Conservation (phyloP, 1,139 yeast genomes). For the Yamadazyma songkhlaensis region DNA sequence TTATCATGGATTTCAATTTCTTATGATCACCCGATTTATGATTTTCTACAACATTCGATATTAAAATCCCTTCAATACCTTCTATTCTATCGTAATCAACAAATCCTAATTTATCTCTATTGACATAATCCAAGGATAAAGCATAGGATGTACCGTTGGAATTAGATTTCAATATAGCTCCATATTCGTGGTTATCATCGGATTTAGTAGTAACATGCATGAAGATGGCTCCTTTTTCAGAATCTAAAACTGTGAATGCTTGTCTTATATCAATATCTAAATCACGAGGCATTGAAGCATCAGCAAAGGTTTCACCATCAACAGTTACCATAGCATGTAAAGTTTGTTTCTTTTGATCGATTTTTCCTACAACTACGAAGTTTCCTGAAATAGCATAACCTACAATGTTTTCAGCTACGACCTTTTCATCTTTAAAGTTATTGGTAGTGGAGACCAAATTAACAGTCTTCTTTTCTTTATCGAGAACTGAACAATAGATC, state of each 20-base stretch:
- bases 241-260: constrained; percentile 83
- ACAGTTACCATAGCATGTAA: constrained; percentile 72
- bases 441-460: constrained; percentile 27
- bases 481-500: constrained; percentile 59
- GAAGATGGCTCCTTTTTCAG: constrained; percentile 71
- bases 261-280: constrained; percentile 61
- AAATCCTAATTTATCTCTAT: constrained; percentile 68
- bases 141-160: constrained; percentile 96
- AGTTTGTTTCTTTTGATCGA: constrained; percentile 34
- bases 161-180: constrained; percentile 84
- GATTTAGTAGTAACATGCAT: constrained; percentile 75
- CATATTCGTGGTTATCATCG: constrained; percentile 57
- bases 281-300: constrained; percentile 75
- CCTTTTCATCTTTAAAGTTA: constrained; percentile 21
- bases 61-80: constrained; percentile 83
- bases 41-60: constrained; percentile 68
- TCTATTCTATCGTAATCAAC: constrained; percentile 88
- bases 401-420: constrained; percentile 30
- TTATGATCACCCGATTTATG: constrained; percentile 17
- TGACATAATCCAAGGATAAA: constrained; percentile 66
- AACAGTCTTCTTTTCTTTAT: constrained; percentile 20
- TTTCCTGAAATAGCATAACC: constrained; percentile 48
- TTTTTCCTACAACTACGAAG: constrained; percentile 68
- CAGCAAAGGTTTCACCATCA: constrained; percentile 80
- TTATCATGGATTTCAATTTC: constrained; percentile 63